Base-by-base conservation (phyloP, 805 yeast genomes). In the Nematodospora valgi region DNA sequence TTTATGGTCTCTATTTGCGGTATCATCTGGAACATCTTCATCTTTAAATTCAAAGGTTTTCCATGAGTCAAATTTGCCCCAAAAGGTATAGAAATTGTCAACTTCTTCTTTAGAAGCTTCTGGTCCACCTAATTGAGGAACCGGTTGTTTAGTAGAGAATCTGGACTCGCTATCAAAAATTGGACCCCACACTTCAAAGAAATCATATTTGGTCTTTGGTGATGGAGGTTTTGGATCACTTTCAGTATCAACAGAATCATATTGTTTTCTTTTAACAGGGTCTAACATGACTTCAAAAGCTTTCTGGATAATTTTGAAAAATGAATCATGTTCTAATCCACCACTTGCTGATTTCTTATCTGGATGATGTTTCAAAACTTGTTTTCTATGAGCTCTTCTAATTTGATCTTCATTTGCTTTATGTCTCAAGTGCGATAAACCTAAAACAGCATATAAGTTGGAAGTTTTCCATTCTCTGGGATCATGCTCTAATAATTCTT, bases 11-110 rank as follows among this genome's bases (percentile, higher is more conserved):
- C 98, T 88, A 81, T 93, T 93, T 43, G 96, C 85, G 39, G 97
- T 86, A 68, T 93, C 98, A 72, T 93, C 98, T 51, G 98, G 98
- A 56, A 89, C 96, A 59, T 93, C 98, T 74, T 93, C 98, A 60
- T 93, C 98, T 63, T 88, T 78, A 72, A 89, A 93, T 71, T 93
- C 98, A 59, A 93, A 93, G 31, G 95, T 74, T 74, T 96, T 86
- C 98, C 98, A 93, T 14, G 98, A 91, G 63, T 93, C 98, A 49
- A 93, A 86, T 60, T 84, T 82, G 66, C 86, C 86, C 88, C 91
- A 91, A 76, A 86, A 88, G 45, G 76, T 71, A 74, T 93, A 93
- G 72, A 93, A 93, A 32, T 67, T 71, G 56, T 89, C 97, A 41
- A 93, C 96, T 42, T 86, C 93, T 38, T 75, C 79, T 71, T 86